Base-by-base conservation (phyloP, 805 yeast species). In the Ogataea ganodermae region DNA sequence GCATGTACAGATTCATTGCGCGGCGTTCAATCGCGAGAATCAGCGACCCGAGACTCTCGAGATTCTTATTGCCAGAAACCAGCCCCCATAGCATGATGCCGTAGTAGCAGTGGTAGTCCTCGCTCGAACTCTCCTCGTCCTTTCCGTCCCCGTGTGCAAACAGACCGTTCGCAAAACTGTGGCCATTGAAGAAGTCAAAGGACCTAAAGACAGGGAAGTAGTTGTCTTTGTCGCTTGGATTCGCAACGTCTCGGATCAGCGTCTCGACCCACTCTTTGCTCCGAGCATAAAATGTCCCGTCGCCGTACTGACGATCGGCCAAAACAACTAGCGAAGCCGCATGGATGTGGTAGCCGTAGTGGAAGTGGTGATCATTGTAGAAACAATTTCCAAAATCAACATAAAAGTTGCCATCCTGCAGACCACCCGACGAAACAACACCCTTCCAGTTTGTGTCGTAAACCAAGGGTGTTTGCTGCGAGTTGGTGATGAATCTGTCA, bases 341-440 rank as follows among this genome's bases (percentile, higher is more conserved):
- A 62, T 87, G 91, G 40, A 88, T 75, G 56, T 81, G 84, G 65
- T 87, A 89, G 9, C 94, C 94, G 59, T 85, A 89, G 63, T 89
- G 95, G 76, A 87, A 89, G 62, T 88, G 94, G 59, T 89, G 96
- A 60, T 89, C 96, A 57, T 88, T 87, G 67, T 87, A 88, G 63
- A 79, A 85, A 20, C 86, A 78, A 62, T 84, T 77, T 39, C 95
- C 96, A 62, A 75, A 89, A 59, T 82, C 85, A 30, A 60, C 56
- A 24, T 65, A 65, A 35, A 66, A 62, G 48, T 67, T 67, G 0
- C 70, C 71, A 37, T 63, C 70, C 3, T 41, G 38, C 17, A 67
- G 48, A 2, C 79, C 81, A 0, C 89, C 88, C 0, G 84, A 73
- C 0, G 96, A 86, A 9, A 88, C 76, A 6, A 89, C 57, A 1